Evolutionary conservation across 371 early-diverging fungal genomes (phyloP).

Genomic region (Lichtheimia ornata): DNA sequence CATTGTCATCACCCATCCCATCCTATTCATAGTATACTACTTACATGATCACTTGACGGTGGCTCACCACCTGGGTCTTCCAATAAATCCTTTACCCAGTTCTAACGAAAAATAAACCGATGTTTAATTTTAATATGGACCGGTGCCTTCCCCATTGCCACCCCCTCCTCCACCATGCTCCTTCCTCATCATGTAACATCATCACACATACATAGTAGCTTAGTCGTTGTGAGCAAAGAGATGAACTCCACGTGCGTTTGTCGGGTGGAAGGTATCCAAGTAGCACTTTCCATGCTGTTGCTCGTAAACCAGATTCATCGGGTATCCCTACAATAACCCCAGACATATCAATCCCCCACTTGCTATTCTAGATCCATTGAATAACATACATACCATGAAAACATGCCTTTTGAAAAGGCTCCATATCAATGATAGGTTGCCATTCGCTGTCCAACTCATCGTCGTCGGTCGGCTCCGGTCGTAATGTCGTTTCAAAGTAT

Average conservation of each 20-base stretch:
- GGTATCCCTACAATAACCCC: slow-evolving; percentile 61
- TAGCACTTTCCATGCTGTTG: slow-evolving; percentile 75
- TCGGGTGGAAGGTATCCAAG: slow-evolving; percentile 77
- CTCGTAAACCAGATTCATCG: slow-evolving; percentile 68
- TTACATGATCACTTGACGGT: slow-evolving; percentile 45
- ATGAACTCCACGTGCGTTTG: slow-evolving; percentile 65
- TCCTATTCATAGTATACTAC: neutral
- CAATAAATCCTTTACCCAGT: slow-evolving; percentile 61
- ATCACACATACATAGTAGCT: slow-evolving; percentile 62
- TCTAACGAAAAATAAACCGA: slow-evolving; percentile 22
- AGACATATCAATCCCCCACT: too few species aligned
- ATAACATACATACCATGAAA: slow-evolving; percentile 44
- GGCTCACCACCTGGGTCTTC: slow-evolving; percentile 52
- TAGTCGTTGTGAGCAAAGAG: slow-evolving; percentile 51
- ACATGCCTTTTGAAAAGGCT: slow-evolving; percentile 52
- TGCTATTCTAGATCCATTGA: neutral
- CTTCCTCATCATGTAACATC: too few species aligned
- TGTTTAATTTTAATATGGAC: too few species aligned
- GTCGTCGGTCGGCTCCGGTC: slow-evolving; percentile 22
- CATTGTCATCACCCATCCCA: neutral
- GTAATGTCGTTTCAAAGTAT: slow-evolving; percentile 38
- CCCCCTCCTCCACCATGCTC: too few species aligned
- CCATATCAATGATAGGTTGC: slow-evolving; percentile 52
- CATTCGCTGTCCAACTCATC: slow-evolving; percentile 22
- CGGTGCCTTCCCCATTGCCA: too few species aligned